These are phyloP conservation scores for Bonia amplexicaulis DNA, from an alignment of 176 grass and related monocot genomes.

Conservation along the genomic window DNA sequence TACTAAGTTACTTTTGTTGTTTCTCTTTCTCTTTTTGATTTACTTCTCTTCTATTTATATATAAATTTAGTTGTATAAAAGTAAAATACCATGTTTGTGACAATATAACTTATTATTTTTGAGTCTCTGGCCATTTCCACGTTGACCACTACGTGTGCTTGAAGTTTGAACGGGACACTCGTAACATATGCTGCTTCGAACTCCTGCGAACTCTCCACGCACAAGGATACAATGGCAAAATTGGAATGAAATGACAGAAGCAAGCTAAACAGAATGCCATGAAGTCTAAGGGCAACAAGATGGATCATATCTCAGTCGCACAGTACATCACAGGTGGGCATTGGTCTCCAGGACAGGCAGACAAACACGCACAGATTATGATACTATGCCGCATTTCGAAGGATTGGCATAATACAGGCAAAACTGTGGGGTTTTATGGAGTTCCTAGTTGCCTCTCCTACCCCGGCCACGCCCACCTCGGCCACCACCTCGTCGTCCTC, in stretches of 20 bases:
- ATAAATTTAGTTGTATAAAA: too few relatives aligned
- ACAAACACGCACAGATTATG: neutral
- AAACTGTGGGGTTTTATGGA: conserved; percentile 4
- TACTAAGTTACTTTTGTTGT: too few relatives aligned
- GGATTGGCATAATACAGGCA: neutral
- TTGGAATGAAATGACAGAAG: neutral
- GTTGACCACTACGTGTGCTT: too few relatives aligned
- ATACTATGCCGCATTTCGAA: neutral
- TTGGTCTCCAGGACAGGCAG: neutral
- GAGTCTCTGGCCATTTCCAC: too few relatives aligned
- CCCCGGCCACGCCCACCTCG: conserved; percentile 46
- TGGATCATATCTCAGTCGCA: conserved; percentile 30
- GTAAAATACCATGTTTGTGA: too few relatives aligned
- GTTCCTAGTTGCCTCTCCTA: conserved; percentile 29
- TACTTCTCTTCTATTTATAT: too few relatives aligned
- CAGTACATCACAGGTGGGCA: neutral
- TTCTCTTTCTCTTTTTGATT: too few relatives aligned
- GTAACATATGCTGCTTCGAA: too few relatives aligned
- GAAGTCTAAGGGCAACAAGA: neutral
- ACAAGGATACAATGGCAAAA: too few relatives aligned
- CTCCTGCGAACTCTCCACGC: too few relatives aligned
- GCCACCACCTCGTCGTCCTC: conserved; percentile 34
- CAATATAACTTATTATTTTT: too few relatives aligned
- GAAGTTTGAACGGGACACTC: too few relatives aligned
- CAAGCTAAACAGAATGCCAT: neutral